Conservation (phyloP, 2,329 filamentous ascomycete genomes). For the Aureobasidium melanogenum region DNA sequence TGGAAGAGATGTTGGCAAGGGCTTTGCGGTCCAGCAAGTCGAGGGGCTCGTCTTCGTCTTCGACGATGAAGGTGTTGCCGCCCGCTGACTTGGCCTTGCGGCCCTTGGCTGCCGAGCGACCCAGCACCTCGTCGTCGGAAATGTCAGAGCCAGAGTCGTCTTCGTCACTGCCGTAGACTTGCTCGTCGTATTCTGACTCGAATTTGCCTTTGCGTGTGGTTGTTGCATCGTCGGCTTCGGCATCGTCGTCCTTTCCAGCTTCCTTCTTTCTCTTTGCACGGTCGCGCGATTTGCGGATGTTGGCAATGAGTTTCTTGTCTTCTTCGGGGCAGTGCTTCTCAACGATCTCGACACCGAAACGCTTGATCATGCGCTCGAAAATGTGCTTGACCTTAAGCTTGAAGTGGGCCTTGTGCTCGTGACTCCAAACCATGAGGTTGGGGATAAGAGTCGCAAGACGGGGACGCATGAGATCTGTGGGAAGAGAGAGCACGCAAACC, state of each 20-base stretch:
- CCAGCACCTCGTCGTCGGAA: conserved; percentile 51
- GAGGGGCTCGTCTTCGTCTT: conserved; percentile 89
- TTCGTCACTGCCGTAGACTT: conserved; percentile 67
- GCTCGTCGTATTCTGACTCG: conserved; percentile 90
- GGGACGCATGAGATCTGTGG: conserved; percentile 67
- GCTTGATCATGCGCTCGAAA: conserved; percentile 82
- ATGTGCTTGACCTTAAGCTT: conserved; percentile 98
- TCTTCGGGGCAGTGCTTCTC: conserved; percentile 74
- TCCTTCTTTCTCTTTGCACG: conserved; percentile 83
- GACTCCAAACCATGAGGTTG: conserved; percentile 90
- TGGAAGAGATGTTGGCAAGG: conserved; percentile 86
- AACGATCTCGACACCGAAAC: conserved; percentile 76
- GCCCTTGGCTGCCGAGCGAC: conserved; percentile 45
- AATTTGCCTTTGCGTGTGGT: conserved; percentile 53
- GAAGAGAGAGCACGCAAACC: conserved; percentile 81
- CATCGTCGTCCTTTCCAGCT: conserved; percentile 47
- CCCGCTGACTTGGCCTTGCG: conserved; percentile 34
- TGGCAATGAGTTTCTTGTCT: conserved; percentile 82
- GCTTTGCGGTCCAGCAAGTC: conserved; percentile 85
- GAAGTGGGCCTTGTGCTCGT: conserved; percentile 97
- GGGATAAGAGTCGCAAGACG: conserved; percentile 71
- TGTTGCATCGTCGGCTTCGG: conserved; percentile 10
- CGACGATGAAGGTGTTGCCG: conserved; percentile 73
- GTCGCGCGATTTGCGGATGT: conserved; percentile 93
- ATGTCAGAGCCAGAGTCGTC: conserved; percentile 50